These are phyloP conservation scores for Dothideomycetes sp. DNA, from an alignment of 2,329 filamentous ascomycete genomes.

Conservation along the genomic window DNA sequence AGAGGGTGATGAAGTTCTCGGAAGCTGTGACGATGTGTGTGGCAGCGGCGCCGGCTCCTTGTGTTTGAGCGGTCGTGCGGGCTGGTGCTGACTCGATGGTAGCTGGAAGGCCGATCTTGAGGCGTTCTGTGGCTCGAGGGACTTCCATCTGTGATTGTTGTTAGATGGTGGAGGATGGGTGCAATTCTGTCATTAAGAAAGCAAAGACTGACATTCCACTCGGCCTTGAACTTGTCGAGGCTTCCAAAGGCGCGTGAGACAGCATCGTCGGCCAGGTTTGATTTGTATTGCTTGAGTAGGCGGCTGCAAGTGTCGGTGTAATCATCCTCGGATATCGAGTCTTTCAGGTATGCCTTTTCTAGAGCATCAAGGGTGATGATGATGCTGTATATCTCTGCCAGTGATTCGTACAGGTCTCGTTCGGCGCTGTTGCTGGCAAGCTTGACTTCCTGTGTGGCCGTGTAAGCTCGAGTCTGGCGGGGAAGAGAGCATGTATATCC, in stretches of 20 bases:
- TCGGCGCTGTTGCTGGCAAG: constrained; percentile 77
- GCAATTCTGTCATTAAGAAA: not conserved
- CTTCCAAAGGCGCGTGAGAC: constrained; percentile 84
- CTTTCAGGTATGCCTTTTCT: constrained; percentile 92
- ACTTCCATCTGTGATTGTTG: constrained; percentile 63
- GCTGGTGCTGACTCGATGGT: constrained; percentile 57
- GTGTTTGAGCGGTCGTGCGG: constrained; percentile 15
- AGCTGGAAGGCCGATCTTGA: constrained; percentile 85
- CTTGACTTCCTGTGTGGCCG: constrained; percentile 74
- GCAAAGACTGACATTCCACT: constrained; percentile 78
- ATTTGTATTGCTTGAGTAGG: constrained; percentile 92
- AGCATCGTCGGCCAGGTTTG: constrained; percentile 77
- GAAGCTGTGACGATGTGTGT: constrained; percentile 74
- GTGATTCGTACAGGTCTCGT: constrained; percentile 86
- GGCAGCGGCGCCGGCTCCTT: constrained; percentile 29
- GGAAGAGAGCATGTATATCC: constrained; percentile 14
- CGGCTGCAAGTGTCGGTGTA: constrained; percentile 96
- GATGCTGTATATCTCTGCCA: constrained; percentile 96
- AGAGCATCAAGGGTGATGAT: constrained; percentile 90
- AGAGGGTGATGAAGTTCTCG: constrained; percentile 96
- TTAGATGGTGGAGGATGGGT: not conserved
- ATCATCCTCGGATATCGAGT: constrained; percentile 81
- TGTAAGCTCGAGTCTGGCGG: not conserved
- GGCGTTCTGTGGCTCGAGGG: constrained; percentile 81
- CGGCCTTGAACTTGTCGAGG: constrained; percentile 78